Base-by-base conservation (phyloP, 1,284 basidiomycete species). In the Cryptococcus sp. region DNA sequence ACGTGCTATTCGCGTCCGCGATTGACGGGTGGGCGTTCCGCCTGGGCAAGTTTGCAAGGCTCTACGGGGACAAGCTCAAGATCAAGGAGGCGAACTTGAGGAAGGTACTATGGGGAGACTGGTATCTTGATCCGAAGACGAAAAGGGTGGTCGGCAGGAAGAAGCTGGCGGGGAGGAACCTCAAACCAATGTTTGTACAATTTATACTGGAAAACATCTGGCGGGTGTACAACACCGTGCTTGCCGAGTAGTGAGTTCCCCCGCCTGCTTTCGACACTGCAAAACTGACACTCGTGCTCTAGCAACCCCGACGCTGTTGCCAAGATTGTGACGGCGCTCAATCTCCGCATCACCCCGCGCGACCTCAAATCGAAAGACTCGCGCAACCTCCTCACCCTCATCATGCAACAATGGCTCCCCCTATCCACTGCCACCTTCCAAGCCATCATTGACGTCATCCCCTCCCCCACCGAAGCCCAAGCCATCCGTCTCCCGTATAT, bases 1-100 rank as follows among this genome's bases (percentile, higher is more conserved):
- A 98, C 71, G 96, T 99, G 44, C 84, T 98, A 45, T 99, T 99
- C 73, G 91, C 95, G 0, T 93, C 89, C 37, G 96, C 96, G 3
- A 86, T 98, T 56, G 93, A 98, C 70, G 93, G 94, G 3, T 98
- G 96, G 95, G 96, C 94, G 0, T 99, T 99, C 80, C 83, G 95
- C 36, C 83, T 98, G 8, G 87, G 88, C 57, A 91, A 90, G 66
- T 99, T 99, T 71, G 91, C 96, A 0, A 86, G 93, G 69, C 80
- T 98, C 12, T 98, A 95, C 77, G 88, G 91, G 1, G 82, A 85
- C 23, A 98, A 97, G 77, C 83, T 99, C 20, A 90, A 90, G 16
- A 88, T 98, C 71, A 89, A 90, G 71, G 95, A 98, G 76, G 80
- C 80, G 2, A 95, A 90, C 69, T 80, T 99, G 42, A 84, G 90